These are phyloP conservation scores for Pseudocercospora macadamiae DNA, from an alignment of 2,329 filamentous ascomycete species.

Conservation along the genomic window DNA sequence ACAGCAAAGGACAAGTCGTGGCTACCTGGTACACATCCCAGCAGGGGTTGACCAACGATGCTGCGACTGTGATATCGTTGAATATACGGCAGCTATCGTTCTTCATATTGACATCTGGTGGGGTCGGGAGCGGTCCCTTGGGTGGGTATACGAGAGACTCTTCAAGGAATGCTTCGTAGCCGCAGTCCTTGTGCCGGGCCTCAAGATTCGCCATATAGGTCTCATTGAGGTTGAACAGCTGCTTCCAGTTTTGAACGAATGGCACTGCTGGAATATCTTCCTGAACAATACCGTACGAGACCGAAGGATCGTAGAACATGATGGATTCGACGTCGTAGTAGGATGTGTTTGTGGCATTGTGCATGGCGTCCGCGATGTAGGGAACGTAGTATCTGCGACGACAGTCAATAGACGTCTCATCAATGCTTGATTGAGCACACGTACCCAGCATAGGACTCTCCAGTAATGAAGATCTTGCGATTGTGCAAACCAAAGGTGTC, in stretches of 20 bases:
- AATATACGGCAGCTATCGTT: slow-evolving; percentile 53
- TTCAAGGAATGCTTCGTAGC: slow-evolving; percentile 63
- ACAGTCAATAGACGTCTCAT: background rate
- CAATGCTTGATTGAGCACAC: background rate
- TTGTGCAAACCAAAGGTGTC: slow-evolving; percentile 52
- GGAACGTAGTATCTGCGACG: slow-evolving; percentile 54
- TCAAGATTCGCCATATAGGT: slow-evolving; percentile 58
- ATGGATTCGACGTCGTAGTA: slow-evolving; percentile 71
- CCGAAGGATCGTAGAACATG: slow-evolving; percentile 72
- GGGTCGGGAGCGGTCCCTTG: slow-evolving; percentile 59
- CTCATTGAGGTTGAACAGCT: slow-evolving; percentile 67
- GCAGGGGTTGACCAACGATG: slow-evolving; percentile 69
- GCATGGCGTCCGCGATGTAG: slow-evolving; percentile 73
- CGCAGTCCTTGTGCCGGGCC: slow-evolving; percentile 57
- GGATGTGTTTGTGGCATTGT: slow-evolving; percentile 66
- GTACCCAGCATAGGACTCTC: slow-evolving; percentile 53
- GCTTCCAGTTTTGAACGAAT: slow-evolving; percentile 64
- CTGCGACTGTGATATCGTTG: slow-evolving; percentile 58
- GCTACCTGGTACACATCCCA: slow-evolving; percentile 76
- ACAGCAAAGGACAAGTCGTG: slow-evolving; percentile 70
- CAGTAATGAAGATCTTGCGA: slow-evolving; percentile 67
- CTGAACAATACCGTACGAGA: slow-evolving; percentile 58
- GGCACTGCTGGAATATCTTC: slow-evolving; percentile 57
- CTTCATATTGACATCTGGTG: slow-evolving; percentile 50
- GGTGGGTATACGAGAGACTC: slow-evolving; percentile 72